Evolutionary conservation across 2,329 filamentous ascomycete species (phyloP), one percentile per base, ranked within the genome.

Genomic region (Phoma sp.): DNA sequence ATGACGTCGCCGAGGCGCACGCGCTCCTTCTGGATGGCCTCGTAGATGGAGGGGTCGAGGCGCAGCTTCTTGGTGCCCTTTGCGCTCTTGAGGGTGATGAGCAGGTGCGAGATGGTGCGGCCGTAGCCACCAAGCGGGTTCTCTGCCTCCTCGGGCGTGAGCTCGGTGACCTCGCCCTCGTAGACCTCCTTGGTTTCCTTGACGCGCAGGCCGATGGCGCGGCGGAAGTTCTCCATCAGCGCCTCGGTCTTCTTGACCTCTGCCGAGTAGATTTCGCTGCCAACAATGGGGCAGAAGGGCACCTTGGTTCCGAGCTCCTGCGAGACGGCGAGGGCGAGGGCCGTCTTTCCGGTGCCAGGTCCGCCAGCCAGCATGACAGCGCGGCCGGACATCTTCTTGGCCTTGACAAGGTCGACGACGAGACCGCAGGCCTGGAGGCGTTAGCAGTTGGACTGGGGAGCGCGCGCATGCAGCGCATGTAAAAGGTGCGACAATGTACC

Each of bases 231-330:
- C 83, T 99, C 95, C 95, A 98, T 98, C 74, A 99, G 81, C 64
- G 96, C 90, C 78, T 99, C 95, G 44, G 95, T 99, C 86, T 99
- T 99, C 86, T 99, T 99, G 62, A 99, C 93, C 78, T 99, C 95
- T 40, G 94, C 89, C 66, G 92, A 96, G 81, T 97, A 99, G 70
- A 99, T 90, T 78, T 99, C 95, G 81, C 93, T 97, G 68, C 93
- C 95, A 48, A 97, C 95, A 73, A 99, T 98, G 35, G 94, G 93
- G 77, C 95, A 97, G 76, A 99, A 99, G 6, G 95, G 95, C 53
- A 99, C 96, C 81, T 97, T 98, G 44, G 93, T 97, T 66, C 95
- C 95, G 63, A 99, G 84, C 77, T 99, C 95, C 79, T 98, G 95
- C 76, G 92, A 96, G 67, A 99, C 91, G 43, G 95, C 95, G 58